Evolutionary conservation across 495 filamentous ascomycete species (phyloP).

Genomic region (Aspergillus cristatus): DNA sequence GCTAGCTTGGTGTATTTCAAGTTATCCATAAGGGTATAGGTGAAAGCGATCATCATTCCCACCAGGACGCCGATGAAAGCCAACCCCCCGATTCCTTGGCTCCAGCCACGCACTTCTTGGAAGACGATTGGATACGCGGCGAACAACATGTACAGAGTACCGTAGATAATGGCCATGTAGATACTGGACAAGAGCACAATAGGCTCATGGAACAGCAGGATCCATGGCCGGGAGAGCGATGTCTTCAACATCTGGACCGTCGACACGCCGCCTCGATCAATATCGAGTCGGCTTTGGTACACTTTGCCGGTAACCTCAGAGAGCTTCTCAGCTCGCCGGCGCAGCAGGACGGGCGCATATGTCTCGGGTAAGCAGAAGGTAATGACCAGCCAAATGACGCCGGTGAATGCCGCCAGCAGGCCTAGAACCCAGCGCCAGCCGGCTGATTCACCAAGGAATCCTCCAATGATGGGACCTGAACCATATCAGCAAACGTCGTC

Average conservation of each 20-base stretch:
- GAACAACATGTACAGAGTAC: constrained; percentile 71
- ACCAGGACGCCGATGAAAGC: constrained; percentile 66
- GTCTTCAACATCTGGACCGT: constrained; percentile 23
- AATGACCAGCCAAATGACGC: constrained; percentile 39
- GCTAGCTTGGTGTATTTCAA: constrained; percentile 26
- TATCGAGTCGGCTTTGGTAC: constrained; percentile 35
- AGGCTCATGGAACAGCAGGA: constrained; percentile 34
- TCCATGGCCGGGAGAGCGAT: constrained; percentile 33
- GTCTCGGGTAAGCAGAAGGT: constrained; percentile 44
- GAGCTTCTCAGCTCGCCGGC: constrained; percentile 38
- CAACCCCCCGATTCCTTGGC: constrained; percentile 55
- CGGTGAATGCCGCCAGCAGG: constrained; percentile 32
- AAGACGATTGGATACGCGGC: constrained; percentile 70
- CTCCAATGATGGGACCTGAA: constrained; percentile 39
- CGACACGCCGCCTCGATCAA: constrained; percentile 18
- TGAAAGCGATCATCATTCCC: constrained; percentile 59
- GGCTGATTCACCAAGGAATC: constrained; percentile 42
- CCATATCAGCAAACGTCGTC: background rate
- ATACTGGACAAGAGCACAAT: constrained; percentile 51
- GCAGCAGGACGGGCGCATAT: constrained; percentile 44
- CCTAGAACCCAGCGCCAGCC: constrained; percentile 61
- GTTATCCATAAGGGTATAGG: constrained; percentile 32
- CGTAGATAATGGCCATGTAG: constrained; percentile 64
- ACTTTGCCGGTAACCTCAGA: constrained; percentile 42
- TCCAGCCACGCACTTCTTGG: constrained; percentile 62